Evolutionary conservation across 2,329 filamentous ascomycete genomes (phyloP), one percentile per base, ranked within the genome.

Genomic region (Calonectria hongkongensis): DNA sequence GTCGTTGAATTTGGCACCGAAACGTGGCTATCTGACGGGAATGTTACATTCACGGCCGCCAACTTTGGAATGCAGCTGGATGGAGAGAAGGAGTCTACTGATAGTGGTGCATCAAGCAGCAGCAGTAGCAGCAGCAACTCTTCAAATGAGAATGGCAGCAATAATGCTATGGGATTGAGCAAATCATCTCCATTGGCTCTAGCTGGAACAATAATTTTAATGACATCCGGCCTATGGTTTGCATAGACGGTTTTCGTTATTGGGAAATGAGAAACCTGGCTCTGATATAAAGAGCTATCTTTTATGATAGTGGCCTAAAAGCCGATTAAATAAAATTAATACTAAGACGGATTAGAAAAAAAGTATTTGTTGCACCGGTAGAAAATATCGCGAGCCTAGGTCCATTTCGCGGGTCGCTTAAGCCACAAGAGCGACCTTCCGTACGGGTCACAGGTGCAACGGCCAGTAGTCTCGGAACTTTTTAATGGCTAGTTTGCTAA

Each of bases 21-120:
- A 28, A 80, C 78, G 1, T 80, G 78, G 78, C 50, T 76, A 12
- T 80, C 78, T 0, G 64, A 70, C 0, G 78, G 77, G 1, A 80
- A 80, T 25, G 78, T 78, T 0, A 80, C 78, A 0, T 80, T 80
- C 4, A 80, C 76, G 9, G 77, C 78, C 7, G 77, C 78, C 1
- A 77, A 80, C 27, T 80, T 79, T 39, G 69, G 41, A 2, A 80
- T 80, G 78, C 36, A 70, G 9, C 27, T 79, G 4, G 73, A 77
- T 8, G 72, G 70, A 0, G 68, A 73, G 1, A 41, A 18, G 0
- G 48, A 48, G 1, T 21, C 54, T n/a, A 7, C 15, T 39, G 54
- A 39, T 21, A 16, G 18, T 25, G 33, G 18, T 15, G 4, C 4
- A 1, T 30, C 15, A 12, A 71, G 63, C 0, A 30, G 62, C 5